Base-by-base conservation (phyloP, 257 asterid species). In the Solanum ahanhuiri region DNA sequence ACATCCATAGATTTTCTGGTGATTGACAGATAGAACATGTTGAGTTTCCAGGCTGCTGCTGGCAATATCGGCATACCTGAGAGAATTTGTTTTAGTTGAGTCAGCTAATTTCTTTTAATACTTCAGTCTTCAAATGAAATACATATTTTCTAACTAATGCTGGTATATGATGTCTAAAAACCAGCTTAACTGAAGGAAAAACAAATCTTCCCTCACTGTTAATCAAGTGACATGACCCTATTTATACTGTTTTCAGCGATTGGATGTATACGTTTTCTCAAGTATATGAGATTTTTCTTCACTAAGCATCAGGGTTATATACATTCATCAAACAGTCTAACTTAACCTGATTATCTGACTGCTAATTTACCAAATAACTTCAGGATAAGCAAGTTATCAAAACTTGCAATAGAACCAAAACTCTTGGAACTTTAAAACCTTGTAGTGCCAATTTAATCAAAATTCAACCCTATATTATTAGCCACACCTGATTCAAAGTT, bases 21-120 rank as follows among this genome's bases (percentile, higher is more conserved):
- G 98, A 94, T 88, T 93, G 96, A 84, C 99, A 97, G 85, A 92
- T 86, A 88, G 92, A 90, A 76, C 98, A 97, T 86, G 88, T 91
- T 89, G 99, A 97, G 90, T 93, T 94, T 91, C 94, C 98, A 60
- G 99, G 98, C 93, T 94, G 98, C 92, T 95, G 97, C 92, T 97
- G 99, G 91, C 98, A 97, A 92, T 94, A 97, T 81, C 99, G 94
- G 84, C 99, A 97, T 81, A 97, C 99, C 98, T 96, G 89, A 86
- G 89, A 69, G 64, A 83, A 88, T 87, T 86, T 87, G 81, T 70
- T 22, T 25, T 81, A 93, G 89, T 33, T 30, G 85, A 85, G 71
- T 86, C 76, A 88, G 23, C 71, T 71, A 33, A 70, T 43, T 81
- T 86, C 48, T 85, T 83, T 54, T 83, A 33, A 31, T 35, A 82